A percentile compares a stretch with the other conserved stretches of the same genome.
These are phyloP conservation scores for Melastoma malabathricum DNA, from an alignment of 345 rosid species.

Conservation along the genomic window DNA sequence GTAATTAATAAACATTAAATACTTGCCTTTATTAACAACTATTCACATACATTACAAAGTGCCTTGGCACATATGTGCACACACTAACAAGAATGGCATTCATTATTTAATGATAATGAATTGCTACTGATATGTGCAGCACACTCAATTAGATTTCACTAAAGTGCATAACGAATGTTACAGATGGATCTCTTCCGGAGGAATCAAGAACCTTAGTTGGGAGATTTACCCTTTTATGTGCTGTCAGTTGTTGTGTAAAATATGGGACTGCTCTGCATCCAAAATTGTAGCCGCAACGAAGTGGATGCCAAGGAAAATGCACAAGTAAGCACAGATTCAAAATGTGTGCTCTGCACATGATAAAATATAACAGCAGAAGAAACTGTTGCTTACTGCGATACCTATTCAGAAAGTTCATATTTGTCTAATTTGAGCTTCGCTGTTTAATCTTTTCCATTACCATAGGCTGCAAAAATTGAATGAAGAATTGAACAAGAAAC, in stretches of 20 bases:
- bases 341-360: background rate
- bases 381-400: background rate
- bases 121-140: background rate
- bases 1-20: too few species aligned
- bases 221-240: slow-evolving; percentile 32
- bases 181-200: slow-evolving; percentile 4
- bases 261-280: slow-evolving; percentile 92
- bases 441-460: too few species aligned
- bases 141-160: background rate
- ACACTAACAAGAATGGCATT: too few species aligned
- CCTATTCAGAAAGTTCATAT: background rate
- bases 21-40: too few species aligned
- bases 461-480: slow-evolving; percentile 82
- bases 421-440: background rate
- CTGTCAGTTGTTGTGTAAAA: slow-evolving; percentile 28
- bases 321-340: slow-evolving; percentile 36
- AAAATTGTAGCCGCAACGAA: slow-evolving; percentile 38
- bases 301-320: slow-evolving; percentile 70
- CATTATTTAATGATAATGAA: too few species aligned
- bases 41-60: too few species aligned
- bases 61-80: too few species aligned
- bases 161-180: background rate
- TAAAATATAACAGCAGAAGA: background rate
- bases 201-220: slow-evolving; percentile 4
- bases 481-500: slow-evolving; percentile 93